These are phyloP conservation scores for Trypanosoma grayi DNA, from an alignment of 208 protist genomes.

Conservation along the genomic window DNA sequence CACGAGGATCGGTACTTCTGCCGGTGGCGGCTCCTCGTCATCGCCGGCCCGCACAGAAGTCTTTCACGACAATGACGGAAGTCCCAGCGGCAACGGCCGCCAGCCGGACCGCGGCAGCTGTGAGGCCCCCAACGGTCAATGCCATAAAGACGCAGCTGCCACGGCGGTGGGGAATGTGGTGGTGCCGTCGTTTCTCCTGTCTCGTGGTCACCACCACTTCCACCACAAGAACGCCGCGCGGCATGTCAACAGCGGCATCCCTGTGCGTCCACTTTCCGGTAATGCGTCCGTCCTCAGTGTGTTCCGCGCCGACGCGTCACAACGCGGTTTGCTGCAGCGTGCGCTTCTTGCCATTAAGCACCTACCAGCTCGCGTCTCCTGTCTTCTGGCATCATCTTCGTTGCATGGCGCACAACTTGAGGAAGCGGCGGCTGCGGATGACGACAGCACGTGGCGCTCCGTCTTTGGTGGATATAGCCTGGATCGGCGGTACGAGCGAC, in stretches of 20 bases:
- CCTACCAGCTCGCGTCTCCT: constrained; percentile 4
- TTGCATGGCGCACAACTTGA: background rate
- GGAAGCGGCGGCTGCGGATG: background rate
- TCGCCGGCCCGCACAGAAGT: constrained; percentile 7
- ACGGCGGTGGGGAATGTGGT: background rate
- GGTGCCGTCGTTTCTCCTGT: constrained; percentile 1
- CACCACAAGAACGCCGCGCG: background rate
- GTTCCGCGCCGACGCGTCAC: constrained; percentile 14
- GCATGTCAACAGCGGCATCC: constrained; percentile 6
- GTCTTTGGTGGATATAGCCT: background rate
- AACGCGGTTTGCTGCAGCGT: constrained; percentile 8
- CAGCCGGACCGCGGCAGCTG: background rate
- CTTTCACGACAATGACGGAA: constrained; percentile 6
- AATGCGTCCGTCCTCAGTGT: constrained; percentile 21
- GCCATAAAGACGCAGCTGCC: background rate
- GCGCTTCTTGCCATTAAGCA: background rate
- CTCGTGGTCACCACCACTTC: background rate
- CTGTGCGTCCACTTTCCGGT: constrained; percentile 13
- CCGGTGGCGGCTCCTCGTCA: background rate
- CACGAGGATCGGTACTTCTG: background rate
- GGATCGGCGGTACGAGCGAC: constrained; percentile 3
- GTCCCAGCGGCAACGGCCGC: no score
- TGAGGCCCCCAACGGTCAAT: background rate
- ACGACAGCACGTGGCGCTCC: background rate
- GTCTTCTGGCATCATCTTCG: background rate